These are phyloP conservation scores for Cydonia oblonga DNA, from an alignment of 331 rosid genomes.

Conservation along the genomic window DNA sequence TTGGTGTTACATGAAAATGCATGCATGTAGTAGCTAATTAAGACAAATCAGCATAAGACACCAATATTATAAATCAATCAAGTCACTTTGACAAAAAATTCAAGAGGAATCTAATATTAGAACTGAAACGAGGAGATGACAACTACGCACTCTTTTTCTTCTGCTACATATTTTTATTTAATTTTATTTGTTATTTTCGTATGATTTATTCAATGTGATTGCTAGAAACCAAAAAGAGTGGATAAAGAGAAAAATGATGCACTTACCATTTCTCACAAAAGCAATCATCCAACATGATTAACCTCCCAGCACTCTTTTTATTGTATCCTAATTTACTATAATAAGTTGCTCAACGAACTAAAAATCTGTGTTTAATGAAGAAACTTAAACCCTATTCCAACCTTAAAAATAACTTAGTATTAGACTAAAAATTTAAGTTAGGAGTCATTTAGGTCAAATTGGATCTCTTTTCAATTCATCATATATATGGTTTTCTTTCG, in stretches of 20 bases:
- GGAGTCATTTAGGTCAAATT: background rate
- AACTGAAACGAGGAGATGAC: background rate
- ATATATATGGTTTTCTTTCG: background rate
- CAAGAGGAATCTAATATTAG: background rate
- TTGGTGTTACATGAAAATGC: background rate
- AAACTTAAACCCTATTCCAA: background rate
- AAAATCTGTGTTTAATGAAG: background rate
- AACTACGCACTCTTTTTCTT: background rate
- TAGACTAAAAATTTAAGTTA: background rate
- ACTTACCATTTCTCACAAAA: background rate
- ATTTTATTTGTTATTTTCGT: no score
- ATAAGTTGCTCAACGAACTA: background rate
- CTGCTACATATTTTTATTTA: no score
- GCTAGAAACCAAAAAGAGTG: no score
- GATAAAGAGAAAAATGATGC: background rate
- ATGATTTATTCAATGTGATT: background rate
- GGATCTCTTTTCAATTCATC: no score
- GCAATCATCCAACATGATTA: background rate
- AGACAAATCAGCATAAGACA: background rate
- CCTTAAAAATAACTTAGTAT: background rate
- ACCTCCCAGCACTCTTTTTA: no score
- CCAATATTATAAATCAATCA: background rate
- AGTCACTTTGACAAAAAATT: background rate
- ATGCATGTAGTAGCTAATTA: background rate
- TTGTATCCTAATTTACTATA: background rate